Evolutionary conservation across 768 basidiomycete species (phyloP), one percentile per base, ranked within the genome.

Genomic region (Arthromyces matolae): DNA sequence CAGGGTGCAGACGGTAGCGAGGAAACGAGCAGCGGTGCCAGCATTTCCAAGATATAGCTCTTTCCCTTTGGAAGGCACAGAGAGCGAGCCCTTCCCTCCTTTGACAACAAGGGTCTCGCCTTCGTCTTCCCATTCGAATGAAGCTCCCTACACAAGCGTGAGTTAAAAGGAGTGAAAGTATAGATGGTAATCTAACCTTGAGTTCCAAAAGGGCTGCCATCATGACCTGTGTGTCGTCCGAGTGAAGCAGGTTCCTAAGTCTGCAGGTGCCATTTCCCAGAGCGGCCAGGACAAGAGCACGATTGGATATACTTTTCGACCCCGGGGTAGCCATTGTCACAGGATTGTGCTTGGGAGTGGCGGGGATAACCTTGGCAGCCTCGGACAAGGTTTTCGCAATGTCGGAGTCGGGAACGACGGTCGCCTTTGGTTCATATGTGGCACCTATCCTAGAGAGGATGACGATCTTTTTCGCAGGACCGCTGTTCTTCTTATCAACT

Each of bases 191-290:
- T 7, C 71, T 28, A 47, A 89, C 92, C 74, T 93, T 86, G 53
- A 99, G 80, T 44, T 93, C 90, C 34, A 81, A 71, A 24, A 98
- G 75, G 27, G 94, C 95, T 3, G 84, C 76, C 93, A 98, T 98
- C 96, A 99, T 99, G 45, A 99, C 95, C 57, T 94, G 93, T 0
- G 96, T 99, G 62, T 99, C 95, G 59, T 98, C 95, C 3, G 93
- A 96, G 62, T 98, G 95, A 28, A 99, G 73, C 5, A 99, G 70
- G 58, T 99, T 99, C 66, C 75, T 85, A 47, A 99, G 69, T 52
- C 86, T 76, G 67, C 94, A 96, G 0, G 86, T 90, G 1, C 95
- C 96, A 37, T 79, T 80, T 0, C 83, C 93, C 12, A 99, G 80
- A 1, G 95, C 93, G 8, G 96, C 95, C 23, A 99, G 80, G 1